Evolutionary conservation across 345 rosid species (phyloP), one percentile per base, ranked within the genome.

Genomic region (Cochlearia excelsa): DNA sequence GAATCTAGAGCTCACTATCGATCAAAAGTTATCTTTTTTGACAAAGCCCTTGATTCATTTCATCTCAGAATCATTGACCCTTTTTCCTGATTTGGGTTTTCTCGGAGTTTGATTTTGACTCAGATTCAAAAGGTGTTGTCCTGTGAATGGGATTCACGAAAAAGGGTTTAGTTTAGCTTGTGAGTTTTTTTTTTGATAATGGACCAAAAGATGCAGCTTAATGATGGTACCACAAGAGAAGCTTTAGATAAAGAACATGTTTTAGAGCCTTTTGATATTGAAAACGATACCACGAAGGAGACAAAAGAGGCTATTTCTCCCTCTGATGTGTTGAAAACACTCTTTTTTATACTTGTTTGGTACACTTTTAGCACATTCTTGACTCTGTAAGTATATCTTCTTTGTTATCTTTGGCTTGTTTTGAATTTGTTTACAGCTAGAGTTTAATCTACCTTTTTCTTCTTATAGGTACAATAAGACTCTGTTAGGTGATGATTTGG

Each of bases 281-380:
- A 88, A 71, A 75, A 77, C 59, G 86, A 71, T 31, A n/a, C 75
- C 41, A 35, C 58, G 27, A 62, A 61, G 63, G 80, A 81, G 60
- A 51, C 61, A 45, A 75, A 54, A 64, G 75, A 72, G 63, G 60
- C 54, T 54, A 41, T 87, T 46, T 82, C 90, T 71, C 56, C 78
- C 9, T 77, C 83, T 31, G 96, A 87, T 68, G 84, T 94, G 56
- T 77, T 87, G 67, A 94, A 87, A 76, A 94, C 97, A 51, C 68
- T 94, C 61, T 89, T 90, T 79, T 80, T 94, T 66, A 87, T 94
- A 65, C 95, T 94, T 76, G 86, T 90, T 54, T 94, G 99, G 99
- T 94, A 90, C 79, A 85, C 92, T 43, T 94, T 87, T 81, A 94
- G 99, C 85, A 94, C 99, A 44, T 84, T 94, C 80, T 82, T 94